Evolutionary conservation across 2,329 filamentous ascomycete species (phyloP).

Genomic region (Fusarium vanettenii): DNA sequence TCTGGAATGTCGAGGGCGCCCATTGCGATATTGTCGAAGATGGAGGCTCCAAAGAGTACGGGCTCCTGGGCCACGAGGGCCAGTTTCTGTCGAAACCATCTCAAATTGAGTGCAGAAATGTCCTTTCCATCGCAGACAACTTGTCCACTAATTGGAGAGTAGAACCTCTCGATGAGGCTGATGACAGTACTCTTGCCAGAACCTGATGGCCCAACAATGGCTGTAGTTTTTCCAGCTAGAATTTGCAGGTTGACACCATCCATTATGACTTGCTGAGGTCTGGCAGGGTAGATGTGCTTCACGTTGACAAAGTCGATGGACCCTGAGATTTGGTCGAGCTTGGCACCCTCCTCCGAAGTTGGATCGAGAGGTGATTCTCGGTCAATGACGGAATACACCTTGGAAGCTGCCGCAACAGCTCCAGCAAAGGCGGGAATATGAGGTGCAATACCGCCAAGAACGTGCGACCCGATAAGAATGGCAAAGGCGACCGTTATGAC

Average conservation of each 20-base stretch:
- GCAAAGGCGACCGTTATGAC: background rate
- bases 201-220: conserved; percentile 64
- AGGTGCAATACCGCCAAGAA: background rate
- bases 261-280: conserved; percentile 56
- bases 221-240: conserved; percentile 58
- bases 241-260: conserved; percentile 50
- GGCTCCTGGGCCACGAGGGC: conserved; percentile 61
- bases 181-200: conserved; percentile 64
- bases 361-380: conserved; percentile 54
- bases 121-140: conserved; percentile 53
- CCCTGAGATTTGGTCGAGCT: conserved; percentile 36
- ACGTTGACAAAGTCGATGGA: conserved; percentile 57
- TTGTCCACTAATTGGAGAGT: conserved; percentile 56
- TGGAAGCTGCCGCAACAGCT: background rate
- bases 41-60: conserved; percentile 58
- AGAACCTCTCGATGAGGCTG: conserved; percentile 64
- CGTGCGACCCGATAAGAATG: conserved; percentile 64
- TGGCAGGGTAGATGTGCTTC: conserved; percentile 62
- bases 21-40: conserved; percentile 51
- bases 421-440: background rate
- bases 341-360: conserved; percentile 44
- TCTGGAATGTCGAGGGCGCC: background rate
- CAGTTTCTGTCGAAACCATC: conserved; percentile 61
- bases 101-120: conserved; percentile 53
- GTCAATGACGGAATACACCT: conserved; percentile 74